A percentile compares a stretch with the other conserved stretches of the same genome.
These are phyloP conservation scores for Candolleomyces eurysporus DNA, from an alignment of 768 basidiomycete species.

Conservation along the genomic window DNA sequence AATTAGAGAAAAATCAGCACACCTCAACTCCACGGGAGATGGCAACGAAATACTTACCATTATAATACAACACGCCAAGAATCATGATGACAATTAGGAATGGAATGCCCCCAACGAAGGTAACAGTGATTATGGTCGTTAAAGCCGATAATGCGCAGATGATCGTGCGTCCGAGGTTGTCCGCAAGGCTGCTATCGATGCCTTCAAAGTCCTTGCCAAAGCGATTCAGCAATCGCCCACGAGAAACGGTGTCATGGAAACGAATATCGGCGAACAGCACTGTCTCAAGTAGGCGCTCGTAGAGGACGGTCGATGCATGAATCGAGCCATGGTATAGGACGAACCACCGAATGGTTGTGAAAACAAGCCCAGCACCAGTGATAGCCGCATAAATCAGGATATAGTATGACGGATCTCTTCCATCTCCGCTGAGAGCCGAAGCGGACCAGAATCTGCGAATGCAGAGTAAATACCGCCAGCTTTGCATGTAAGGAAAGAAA, in stretches of 20 bases:
- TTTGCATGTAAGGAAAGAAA: neutral
- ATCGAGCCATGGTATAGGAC: slow-evolving; percentile 84
- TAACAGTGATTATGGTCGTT: slow-evolving; percentile 74
- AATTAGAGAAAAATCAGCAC: slow-evolving; percentile 3
- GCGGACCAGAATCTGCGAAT: slow-evolving; percentile 56
- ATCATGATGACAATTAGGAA: slow-evolving; percentile 62
- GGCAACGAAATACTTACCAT: slow-evolving; percentile 41
- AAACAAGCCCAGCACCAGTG: slow-evolving; percentile 38
- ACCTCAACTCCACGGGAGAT: neutral
- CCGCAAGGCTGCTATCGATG: slow-evolving; percentile 79
- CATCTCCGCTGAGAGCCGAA: slow-evolving; percentile 37
- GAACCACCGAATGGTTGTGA: slow-evolving; percentile 65
- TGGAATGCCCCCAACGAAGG: slow-evolving; percentile 72
- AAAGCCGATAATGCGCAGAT: slow-evolving; percentile 66
- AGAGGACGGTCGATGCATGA: slow-evolving; percentile 72
- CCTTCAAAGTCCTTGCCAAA: slow-evolving; percentile 92
- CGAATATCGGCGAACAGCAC: slow-evolving; percentile 87
- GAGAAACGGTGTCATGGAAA: slow-evolving; percentile 90
- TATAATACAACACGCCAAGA: slow-evolving; percentile 69
- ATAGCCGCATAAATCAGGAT: slow-evolving; percentile 66
- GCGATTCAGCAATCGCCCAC: slow-evolving; percentile 79
- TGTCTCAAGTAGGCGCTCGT: slow-evolving; percentile 71
- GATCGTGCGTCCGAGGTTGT: slow-evolving; percentile 81
- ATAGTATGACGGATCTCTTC: slow-evolving; percentile 55
- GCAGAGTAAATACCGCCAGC: neutral